phyloP scores from a whole-genome alignment of 306 rosid genomes.

The Pyrus communis region DNA sequence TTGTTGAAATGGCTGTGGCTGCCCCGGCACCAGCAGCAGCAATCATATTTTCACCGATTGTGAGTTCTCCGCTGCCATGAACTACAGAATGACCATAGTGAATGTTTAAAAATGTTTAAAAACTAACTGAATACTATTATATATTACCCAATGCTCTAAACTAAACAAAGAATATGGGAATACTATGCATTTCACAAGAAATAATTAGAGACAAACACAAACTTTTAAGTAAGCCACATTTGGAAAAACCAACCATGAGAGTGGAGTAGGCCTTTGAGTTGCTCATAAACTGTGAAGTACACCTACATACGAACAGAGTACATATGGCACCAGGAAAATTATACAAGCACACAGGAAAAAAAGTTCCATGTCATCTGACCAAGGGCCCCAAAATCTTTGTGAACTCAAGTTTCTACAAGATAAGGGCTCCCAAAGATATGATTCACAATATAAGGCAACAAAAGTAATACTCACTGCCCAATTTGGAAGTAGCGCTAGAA shows the following conservation, averaged over 20 bases:
- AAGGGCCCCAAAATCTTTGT: background rate
- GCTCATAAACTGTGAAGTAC: conserved; percentile 87
- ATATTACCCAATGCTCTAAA: conserved; percentile 1
- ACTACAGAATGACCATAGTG: conserved; percentile 13
- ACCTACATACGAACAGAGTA: conserved; percentile 48
- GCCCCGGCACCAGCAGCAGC: conserved; percentile 98
- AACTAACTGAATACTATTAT: conserved; percentile 4
- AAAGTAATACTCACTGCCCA: conserved; percentile 82
- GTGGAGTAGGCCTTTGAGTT: conserved; percentile 60
- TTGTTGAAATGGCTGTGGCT: conserved; percentile 73
- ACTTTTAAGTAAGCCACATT: conserved; percentile 12
- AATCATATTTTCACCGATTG: conserved; percentile 57
- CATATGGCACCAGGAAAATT: conserved; percentile 20
- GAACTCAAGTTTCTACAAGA: background rate
- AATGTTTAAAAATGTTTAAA: background rate
- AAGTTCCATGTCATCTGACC: background rate
- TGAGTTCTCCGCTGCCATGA: conserved; percentile 44
- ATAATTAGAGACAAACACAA: background rate
- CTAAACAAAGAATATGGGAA: background rate
- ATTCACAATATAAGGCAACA: background rate
- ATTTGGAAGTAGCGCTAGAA: conserved; percentile 91
- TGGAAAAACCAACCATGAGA: conserved; percentile 51
- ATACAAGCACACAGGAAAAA: background rate
- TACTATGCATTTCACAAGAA: background rate
- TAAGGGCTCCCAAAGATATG: background rate